These are phyloP conservation scores for Verticillium zaregamsianum DNA, from an alignment of 2,329 filamentous ascomycete genomes.

Conservation along the genomic window DNA sequence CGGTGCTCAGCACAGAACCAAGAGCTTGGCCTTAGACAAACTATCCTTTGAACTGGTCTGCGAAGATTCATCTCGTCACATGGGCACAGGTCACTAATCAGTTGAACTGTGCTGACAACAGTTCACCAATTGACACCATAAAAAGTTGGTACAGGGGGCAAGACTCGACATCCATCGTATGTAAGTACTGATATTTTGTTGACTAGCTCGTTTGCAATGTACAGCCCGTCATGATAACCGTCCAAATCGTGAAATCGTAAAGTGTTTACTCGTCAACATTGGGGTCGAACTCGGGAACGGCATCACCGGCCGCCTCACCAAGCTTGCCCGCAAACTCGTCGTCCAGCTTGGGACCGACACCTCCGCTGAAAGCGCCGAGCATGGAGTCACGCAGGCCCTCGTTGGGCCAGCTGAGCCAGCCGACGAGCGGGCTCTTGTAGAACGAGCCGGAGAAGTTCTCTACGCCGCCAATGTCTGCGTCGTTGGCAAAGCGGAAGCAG, in stretches of 20 bases:
- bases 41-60: too few relatives aligned
- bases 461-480: conserved; percentile 16
- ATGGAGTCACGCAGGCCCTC: conserved; percentile 18
- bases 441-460: conserved; percentile 21
- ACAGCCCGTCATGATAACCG: not conserved
- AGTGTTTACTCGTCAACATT: conserved; percentile 13
- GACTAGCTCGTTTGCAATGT: not conserved
- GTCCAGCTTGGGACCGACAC: conserved; percentile 24
- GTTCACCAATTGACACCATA: too few relatives aligned
- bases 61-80: too few relatives aligned
- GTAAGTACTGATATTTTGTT: not conserved
- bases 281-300: conserved; percentile 22
- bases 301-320: conserved; percentile 18
- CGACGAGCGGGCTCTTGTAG: conserved; percentile 19
- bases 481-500: conserved; percentile 25
- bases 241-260: not conserved
- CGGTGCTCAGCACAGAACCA: too few relatives aligned
- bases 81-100: too few relatives aligned
- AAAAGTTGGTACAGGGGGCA: too few relatives aligned
- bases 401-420: conserved; percentile 23
- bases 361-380: conserved; percentile 19
- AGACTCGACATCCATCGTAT: not conserved
- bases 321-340: conserved; percentile 20
- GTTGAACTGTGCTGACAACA: too few relatives aligned
- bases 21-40: too few relatives aligned